phyloP scores from a whole-genome alignment of 2,329 filamentous ascomycete genomes.

The Scedosporium minutisporum region DNA sequence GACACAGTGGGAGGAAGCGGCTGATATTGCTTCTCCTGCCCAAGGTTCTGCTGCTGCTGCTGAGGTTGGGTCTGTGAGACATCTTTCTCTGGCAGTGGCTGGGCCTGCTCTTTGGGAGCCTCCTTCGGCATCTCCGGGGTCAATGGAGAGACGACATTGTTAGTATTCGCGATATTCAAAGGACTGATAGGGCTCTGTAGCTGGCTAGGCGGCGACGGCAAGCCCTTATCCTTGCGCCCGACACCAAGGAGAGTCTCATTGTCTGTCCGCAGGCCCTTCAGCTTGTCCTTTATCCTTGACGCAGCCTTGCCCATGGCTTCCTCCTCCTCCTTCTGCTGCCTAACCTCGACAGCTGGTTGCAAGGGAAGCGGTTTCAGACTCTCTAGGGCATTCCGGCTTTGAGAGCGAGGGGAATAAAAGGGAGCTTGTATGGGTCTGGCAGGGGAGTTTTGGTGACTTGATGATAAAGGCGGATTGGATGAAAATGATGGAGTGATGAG shows the following conservation, averaged over 20 bases:
- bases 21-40: constrained; percentile 11
- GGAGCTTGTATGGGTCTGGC: not conserved
- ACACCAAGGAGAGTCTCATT: not conserved
- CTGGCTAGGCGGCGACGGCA: constrained; percentile 1
- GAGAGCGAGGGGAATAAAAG: not conserved
- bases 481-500: constrained; percentile 1
- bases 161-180: not conserved
- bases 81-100: too few species aligned
- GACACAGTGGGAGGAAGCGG: constrained; percentile 15
- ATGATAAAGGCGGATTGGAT: not conserved
- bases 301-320: constrained; percentile 11
- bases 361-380: not conserved
- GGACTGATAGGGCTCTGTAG: not conserved
- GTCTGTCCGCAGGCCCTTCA: not conserved
- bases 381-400: not conserved
- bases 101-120: constrained; percentile 3
- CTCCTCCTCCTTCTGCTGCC: not conserved
- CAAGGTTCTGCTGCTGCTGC: constrained; percentile 8
- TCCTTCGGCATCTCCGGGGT: not conserved
- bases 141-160: not conserved
- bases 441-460: constrained; percentile 3
- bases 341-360: not conserved
- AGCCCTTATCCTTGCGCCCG: not conserved
- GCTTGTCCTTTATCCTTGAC: constrained; percentile 9
- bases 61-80: not conserved